Evolutionary conservation across 2,329 filamentous ascomycete genomes (phyloP).

Genomic region (Drechslera avenae): DNA sequence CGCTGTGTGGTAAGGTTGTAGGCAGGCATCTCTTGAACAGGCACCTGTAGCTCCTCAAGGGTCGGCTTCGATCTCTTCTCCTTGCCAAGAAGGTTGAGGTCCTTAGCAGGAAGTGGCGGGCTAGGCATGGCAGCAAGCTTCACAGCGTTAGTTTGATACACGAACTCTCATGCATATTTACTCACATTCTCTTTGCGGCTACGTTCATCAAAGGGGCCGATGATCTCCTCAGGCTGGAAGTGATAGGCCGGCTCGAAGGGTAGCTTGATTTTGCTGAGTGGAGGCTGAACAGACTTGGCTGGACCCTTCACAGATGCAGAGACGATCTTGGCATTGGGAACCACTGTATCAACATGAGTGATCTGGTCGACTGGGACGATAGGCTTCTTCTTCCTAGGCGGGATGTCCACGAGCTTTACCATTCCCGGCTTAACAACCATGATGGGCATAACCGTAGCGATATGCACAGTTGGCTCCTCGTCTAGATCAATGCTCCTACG

Average conservation of each 20-base stretch:
- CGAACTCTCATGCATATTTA: background rate
- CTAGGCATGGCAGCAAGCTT: background rate
- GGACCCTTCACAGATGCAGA: background rate
- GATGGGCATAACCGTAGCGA: conserved; percentile 16
- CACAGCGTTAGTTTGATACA: background rate
- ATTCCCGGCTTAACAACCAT: conserved; percentile 20
- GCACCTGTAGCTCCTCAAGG: conserved; percentile 15
- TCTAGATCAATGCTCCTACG: conserved; percentile 25
- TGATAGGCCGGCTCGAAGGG: background rate
- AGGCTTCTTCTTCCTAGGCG: conserved; percentile 16
- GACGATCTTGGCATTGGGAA: too few relatives aligned
- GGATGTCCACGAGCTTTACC: conserved; percentile 31
- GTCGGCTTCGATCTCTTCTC: conserved; percentile 17
- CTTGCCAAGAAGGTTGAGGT: conserved; percentile 5
- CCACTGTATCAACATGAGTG: background rate
- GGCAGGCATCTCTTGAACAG: conserved; percentile 21
- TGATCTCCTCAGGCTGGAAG: conserved; percentile 4
- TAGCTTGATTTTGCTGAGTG: background rate
- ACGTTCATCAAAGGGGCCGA: conserved; percentile 5
- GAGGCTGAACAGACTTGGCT: background rate
- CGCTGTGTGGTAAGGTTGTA: conserved; percentile 24
- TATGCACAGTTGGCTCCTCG: conserved; percentile 26
- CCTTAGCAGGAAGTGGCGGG: background rate
- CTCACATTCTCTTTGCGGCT: conserved; percentile 6
- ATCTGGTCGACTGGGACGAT: background rate